Conservation (phyloP, 2,329 filamentous ascomycete species). For the Ophiostoma pallidulum region DNA sequence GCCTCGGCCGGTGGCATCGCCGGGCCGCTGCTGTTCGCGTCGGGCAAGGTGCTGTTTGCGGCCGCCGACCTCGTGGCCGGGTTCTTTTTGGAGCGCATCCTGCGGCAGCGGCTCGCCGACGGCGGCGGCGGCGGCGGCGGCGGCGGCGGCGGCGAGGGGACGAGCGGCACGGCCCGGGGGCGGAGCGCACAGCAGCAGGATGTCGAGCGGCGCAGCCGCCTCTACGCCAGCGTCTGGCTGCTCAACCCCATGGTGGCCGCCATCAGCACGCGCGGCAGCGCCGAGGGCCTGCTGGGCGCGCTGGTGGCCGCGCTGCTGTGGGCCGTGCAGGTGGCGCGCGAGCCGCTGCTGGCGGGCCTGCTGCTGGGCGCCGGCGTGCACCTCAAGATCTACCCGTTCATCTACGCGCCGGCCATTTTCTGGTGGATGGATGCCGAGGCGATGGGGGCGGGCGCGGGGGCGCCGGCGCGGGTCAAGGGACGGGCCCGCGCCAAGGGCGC, state of each 20-base stretch:
- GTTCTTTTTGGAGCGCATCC: conserved; percentile 53
- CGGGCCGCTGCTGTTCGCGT: conserved; percentile 57
- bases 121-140: not conserved
- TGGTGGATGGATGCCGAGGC: conserved; percentile 65
- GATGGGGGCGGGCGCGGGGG: conserved; percentile 20
- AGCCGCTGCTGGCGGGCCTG: conserved; percentile 57
- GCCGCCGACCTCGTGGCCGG: conserved; percentile 75
- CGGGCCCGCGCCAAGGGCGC: conserved; percentile 19
- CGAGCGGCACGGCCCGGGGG: too few relatives aligned
- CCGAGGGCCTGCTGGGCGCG: conserved; percentile 80
- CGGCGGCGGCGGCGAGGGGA: conserved; percentile 11
- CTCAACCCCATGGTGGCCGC: conserved; percentile 97
- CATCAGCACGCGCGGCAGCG: conserved; percentile 90
- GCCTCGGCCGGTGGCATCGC: conserved; percentile 18
- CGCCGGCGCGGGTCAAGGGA: not conserved
- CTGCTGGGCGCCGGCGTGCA: conserved; percentile 80
- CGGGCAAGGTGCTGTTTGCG: conserved; percentile 82
- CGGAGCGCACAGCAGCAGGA: too few relatives aligned
- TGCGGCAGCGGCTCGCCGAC: conserved; percentile 16
- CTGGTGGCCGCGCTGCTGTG: conserved; percentile 76
- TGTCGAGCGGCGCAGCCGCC: conserved; percentile 60
- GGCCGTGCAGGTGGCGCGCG: conserved; percentile 56
- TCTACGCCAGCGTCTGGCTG: conserved; percentile 81
- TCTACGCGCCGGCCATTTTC: conserved; percentile 74
- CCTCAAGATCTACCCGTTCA: conserved; percentile 98